These are phyloP conservation scores for Globisporangium lucens DNA, from an alignment of 352 stramenopile species.

Conservation along the genomic window DNA sequence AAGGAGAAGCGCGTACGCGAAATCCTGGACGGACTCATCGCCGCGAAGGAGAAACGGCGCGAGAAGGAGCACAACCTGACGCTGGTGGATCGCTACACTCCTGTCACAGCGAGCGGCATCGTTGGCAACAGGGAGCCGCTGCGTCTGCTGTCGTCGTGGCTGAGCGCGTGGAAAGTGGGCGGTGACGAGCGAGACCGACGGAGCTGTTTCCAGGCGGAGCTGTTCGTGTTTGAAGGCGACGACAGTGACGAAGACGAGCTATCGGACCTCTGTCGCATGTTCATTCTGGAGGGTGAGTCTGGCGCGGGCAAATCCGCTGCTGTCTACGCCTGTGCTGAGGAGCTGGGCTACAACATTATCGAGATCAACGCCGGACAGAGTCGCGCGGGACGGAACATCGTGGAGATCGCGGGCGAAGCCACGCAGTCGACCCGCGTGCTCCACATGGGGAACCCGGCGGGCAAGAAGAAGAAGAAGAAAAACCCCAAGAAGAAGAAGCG, in stretches of 20 bases:
- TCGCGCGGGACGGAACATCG: constrained; percentile 60
- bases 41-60: constrained; percentile 39
- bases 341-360: constrained; percentile 81
- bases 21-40: constrained; percentile 40
- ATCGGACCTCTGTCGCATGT: constrained; percentile 55
- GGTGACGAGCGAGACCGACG: constrained; percentile 38
- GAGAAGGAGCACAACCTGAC: constrained; percentile 53
- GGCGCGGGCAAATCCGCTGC: constrained; percentile 75
- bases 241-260: constrained; percentile 54
- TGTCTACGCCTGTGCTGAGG: constrained; percentile 75
- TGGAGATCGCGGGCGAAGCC: constrained; percentile 79
- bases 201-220: constrained; percentile 53
- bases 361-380: constrained; percentile 83
- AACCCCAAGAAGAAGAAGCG: constrained; percentile 40
- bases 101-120: constrained; percentile 50
- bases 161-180: constrained; percentile 70
- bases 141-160: constrained; percentile 65
- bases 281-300: constrained; percentile 71
- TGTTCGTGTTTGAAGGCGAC: constrained; percentile 66
- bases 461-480: constrained; percentile 46
- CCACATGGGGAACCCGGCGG: constrained; percentile 30
- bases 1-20: constrained; percentile 60
- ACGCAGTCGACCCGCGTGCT: constrained; percentile 81
- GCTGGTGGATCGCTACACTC: constrained; percentile 65
- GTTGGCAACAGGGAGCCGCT: constrained; percentile 66